Base-by-base conservation (phyloP, 805 yeast genomes). In the Candida insectalens region DNA sequence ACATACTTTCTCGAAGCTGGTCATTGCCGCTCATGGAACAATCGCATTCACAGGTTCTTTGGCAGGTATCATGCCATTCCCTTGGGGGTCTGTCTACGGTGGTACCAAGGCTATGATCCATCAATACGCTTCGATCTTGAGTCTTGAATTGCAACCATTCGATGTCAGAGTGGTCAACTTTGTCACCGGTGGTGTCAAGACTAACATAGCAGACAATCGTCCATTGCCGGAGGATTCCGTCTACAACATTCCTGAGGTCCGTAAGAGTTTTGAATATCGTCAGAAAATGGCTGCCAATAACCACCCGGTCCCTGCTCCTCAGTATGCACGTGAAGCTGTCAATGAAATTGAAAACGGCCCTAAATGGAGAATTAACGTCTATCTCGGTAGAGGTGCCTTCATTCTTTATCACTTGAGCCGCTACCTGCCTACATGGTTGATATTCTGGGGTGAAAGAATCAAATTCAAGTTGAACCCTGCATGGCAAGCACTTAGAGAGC, bases 91-190 rank as follows among this genome's bases (percentile, higher is more conserved):
- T 10, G 60, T 75, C 20, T 83, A 83, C 49, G 67, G 77, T 21
- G 66, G 88, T 1, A 53, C 80, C 1, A 83, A 83, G 47, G 84
- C 88, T 5, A 88, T 89, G 0, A 73, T 83, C 37, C 84, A 80
- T 43, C 77, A 71, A 43, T 83, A 75, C 47, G 81, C 84, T 0
- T 67, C 71, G 27, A 67, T 67, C 2, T 57, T 83, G 36, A 69
- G 77, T 34, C 49, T 76, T 18, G 94, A 83, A 53, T 51, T 83
- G 67, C 71, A 71, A 49, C 81, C 84, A 3, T 77, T 80, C 45
- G 81, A 69, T 12, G 89, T 83, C 4, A 63, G 73, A 32, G 89
- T 83, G 0, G 62, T 79, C 39, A 77, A 78, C 45, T 64, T 77
- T 9, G 56, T 80, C 27, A 82, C 92, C 6, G 94, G 94, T 20